Base-by-base conservation (phyloP, 768 basidiomycete species). In the Fomitopsis serialis region DNA sequence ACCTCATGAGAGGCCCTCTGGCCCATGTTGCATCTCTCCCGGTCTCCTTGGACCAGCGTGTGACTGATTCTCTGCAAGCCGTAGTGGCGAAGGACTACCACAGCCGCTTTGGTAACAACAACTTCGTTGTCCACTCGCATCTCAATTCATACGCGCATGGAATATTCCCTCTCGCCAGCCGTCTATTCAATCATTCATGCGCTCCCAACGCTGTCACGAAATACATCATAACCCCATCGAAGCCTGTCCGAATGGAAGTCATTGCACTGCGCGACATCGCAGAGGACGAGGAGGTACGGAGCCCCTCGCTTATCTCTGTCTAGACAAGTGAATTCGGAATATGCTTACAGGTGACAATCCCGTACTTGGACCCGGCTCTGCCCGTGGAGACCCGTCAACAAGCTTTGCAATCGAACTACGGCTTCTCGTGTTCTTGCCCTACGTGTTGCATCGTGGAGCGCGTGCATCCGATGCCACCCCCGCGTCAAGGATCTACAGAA, bases 161-260 rank as follows among this genome's bases (percentile, higher is more conserved):
- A 0, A 73, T 89, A 35, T 91, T 88, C 56, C 88, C 90, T 8
- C 66, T 80, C 10, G 84, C 90, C 1, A 92, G 90, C 61, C 76
- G 88, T n/a, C 63, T 81, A 12, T 89, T 92, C 71, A 92, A 92
- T 62, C 90, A 92, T 62, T 89, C 87, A 3, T 92, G 90, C 66
- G 59, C 77, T 17, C 88, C 90, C 1, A 90, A 89, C 58, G 85
- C 86, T 15, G 79, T 78, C 23, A 72, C 80, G 29, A 85, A 80
- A 63, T 89, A 86, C 60, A 62, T 68, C 43, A 68, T 88, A 15
- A 61, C 57, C 22, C 63, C 58, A 2, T 66, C 62, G 8, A 60
- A 71, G 40, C 60, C 67, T 3, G 76, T 80, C 2, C 56, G 57
- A 12, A 86, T 92, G 84, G 77, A 87, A 56, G 70, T 91, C 3